Percentiles rank a stretch among this genome's conserved stretches.
These are phyloP conservation scores for Heritiera fomes DNA, from an alignment of 345 rosid species.

Conservation along the genomic window DNA sequence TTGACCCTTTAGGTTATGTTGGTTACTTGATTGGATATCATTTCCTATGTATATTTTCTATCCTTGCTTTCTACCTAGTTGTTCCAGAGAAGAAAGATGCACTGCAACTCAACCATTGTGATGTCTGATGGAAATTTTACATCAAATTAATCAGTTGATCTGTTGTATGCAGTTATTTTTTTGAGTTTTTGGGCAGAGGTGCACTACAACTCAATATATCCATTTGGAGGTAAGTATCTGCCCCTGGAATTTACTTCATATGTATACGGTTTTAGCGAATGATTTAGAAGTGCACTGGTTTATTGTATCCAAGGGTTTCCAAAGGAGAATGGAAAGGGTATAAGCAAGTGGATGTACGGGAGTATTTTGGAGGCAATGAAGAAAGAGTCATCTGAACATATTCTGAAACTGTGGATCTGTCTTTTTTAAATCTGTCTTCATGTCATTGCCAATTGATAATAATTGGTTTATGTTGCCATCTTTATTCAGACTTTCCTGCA, in stretches of 20 bases:
- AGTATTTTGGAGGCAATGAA: neutral
- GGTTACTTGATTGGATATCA: conserved; percentile 9
- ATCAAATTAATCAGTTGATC: neutral
- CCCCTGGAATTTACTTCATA: neutral
- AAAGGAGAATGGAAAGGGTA: no score
- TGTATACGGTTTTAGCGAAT: neutral
- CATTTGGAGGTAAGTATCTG: conserved; percentile 41
- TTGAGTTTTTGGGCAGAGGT: conserved; percentile 71
- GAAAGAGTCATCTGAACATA: neutral
- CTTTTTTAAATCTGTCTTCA: neutral
- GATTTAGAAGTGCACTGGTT: neutral
- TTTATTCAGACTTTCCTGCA: conserved; percentile 42
- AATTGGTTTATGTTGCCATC: neutral
- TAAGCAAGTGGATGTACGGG: neutral
- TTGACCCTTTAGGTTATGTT: neutral
- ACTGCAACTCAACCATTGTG: neutral
- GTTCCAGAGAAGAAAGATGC: neutral
- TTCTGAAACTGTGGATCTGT: neutral
- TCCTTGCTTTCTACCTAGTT: neutral
- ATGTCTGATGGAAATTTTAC: neutral
- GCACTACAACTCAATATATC: conserved; percentile 59
- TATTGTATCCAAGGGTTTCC: neutral
- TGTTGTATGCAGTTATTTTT: conserved; percentile 45
- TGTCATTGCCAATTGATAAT: neutral
- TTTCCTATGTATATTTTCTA: neutral